Evolutionary conservation across 768 basidiomycete species (phyloP).

Genomic region (Rhizopogon sp.): DNA sequence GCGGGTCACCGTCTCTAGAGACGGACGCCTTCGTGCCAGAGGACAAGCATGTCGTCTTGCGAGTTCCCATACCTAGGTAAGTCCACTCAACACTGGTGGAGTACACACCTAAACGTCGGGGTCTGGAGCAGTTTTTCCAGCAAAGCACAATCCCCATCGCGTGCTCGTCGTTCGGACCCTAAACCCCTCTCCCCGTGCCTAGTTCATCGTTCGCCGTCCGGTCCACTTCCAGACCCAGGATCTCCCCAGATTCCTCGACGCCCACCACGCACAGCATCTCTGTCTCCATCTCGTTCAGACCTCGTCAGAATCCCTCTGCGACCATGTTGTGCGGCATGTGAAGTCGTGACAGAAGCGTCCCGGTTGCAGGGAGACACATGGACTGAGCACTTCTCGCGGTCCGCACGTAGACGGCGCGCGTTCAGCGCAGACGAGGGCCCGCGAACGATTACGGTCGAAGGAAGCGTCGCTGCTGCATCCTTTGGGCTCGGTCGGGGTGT

Average conservation of each 20-base stretch:
- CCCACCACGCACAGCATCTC: conserved; percentile 16
- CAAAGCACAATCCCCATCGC: conserved; percentile 35
- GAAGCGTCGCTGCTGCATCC: conserved; percentile 25
- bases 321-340: conserved; percentile 65
- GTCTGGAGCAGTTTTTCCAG: conserved; percentile 34
- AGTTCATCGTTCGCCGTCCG: conserved; percentile 38
- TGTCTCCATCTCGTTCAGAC: conserved; percentile 33
- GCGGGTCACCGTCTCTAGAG: conserved; percentile 17
- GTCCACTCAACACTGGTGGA: conserved; percentile 15
- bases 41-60: conserved; percentile 50
- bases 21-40: conserved; percentile 15
- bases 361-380: conserved; percentile 51
- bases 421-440: conserved; percentile 31
- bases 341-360: conserved; percentile 51
- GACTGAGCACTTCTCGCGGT: conserved; percentile 59
- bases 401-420: conserved; percentile 55
- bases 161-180: conserved; percentile 29
- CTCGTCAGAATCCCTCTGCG: conserved; percentile 60
- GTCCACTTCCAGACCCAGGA: background rate
- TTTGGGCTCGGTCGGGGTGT: conserved; percentile 20
- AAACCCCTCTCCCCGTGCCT: conserved; percentile 49
- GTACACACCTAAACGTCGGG: background rate
- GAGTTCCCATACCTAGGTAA: conserved; percentile 59
- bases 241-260: conserved; percentile 11
- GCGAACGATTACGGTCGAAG: conserved; percentile 21